Evolutionary conservation across 345 rosid species (phyloP).

Genomic region (Fremontodendron californicum): DNA sequence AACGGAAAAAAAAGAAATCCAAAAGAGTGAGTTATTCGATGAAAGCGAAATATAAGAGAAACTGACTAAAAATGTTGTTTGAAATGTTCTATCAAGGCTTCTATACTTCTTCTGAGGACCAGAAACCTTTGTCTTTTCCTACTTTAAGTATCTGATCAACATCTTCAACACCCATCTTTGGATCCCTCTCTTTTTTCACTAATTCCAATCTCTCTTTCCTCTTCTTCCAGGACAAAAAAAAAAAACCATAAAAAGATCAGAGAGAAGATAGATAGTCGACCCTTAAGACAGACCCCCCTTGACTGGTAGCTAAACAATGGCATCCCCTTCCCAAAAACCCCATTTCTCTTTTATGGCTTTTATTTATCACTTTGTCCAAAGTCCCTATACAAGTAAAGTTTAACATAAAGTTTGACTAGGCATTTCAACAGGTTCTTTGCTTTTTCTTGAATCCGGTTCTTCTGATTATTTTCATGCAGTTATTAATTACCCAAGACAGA

Average conservation of each 20-base stretch:
- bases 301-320: constrained; percentile 21
- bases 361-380: constrained; percentile 29
- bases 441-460: neutral
- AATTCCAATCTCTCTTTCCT: constrained; percentile 12
- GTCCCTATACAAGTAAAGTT: constrained; percentile 30
- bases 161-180: constrained; percentile 28
- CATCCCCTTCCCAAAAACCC: constrained; percentile 3
- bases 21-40: constrained; percentile 36
- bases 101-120: constrained; percentile 42
- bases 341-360: constrained; percentile 21
- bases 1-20: neutral
- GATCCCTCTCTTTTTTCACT: constrained; percentile 26
- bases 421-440: neutral
- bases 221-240: constrained; percentile 1
- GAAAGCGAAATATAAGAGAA: constrained; percentile 47
- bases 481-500: constrained; percentile 18
- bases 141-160: constrained; percentile 44
- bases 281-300: constrained; percentile 13
- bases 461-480: constrained; percentile 5
- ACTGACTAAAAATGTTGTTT: constrained; percentile 35
- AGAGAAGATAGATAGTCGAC: neutral
- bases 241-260: neutral
- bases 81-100: constrained; percentile 56
- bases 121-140: constrained; percentile 68
- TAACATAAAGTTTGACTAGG: constrained; percentile 31